A percentile compares a stretch with the other conserved stretches of the same genome.
Conservation (phyloP, 2,329 filamentous ascomycete species). For the Kalmusia sp. region DNA sequence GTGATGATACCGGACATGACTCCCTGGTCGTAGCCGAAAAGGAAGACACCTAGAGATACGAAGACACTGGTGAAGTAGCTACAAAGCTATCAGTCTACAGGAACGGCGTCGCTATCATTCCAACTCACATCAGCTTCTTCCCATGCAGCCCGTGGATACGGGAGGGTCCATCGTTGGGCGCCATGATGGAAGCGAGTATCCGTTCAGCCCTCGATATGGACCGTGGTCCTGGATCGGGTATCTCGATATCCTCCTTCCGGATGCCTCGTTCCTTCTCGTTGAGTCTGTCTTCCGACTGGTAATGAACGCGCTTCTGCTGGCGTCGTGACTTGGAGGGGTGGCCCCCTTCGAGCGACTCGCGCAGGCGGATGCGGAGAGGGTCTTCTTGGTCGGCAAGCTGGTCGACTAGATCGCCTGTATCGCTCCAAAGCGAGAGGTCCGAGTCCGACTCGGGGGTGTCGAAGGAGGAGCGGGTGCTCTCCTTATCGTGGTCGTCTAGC, state of each 20-base stretch:
- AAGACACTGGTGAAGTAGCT: slow-evolving; percentile 96
- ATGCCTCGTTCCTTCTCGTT: slow-evolving; percentile 53
- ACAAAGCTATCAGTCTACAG: slow-evolving; percentile 20
- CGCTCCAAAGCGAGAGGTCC: slow-evolving; percentile 85
- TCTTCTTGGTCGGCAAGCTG: slow-evolving; percentile 85
- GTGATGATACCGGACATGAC: slow-evolving; percentile 83
- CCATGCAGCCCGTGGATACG: slow-evolving; percentile 92
- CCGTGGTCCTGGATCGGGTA: slow-evolving; percentile 72
- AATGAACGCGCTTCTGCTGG: slow-evolving; percentile 72
- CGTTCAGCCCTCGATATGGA: slow-evolving; percentile 72
- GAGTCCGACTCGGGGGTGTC: slow-evolving; percentile 65
- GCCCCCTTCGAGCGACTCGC: slow-evolving; percentile 69
- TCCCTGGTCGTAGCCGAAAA: slow-evolving; percentile 90
- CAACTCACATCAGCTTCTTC: slow-evolving; percentile 84
- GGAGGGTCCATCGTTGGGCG: slow-evolving; percentile 70
- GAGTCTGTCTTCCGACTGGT: slow-evolving; percentile 59
- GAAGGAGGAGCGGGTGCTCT: slow-evolving; percentile 61
- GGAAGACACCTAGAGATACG: slow-evolving; percentile 83
- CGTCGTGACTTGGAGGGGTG: slow-evolving; percentile 54
- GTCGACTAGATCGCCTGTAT: slow-evolving; percentile 94
- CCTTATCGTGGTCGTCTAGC: slow-evolving; percentile 56
- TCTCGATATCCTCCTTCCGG: slow-evolving; percentile 77
- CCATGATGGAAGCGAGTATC: slow-evolving; percentile 84
- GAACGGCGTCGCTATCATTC: slow-evolving; percentile 26
- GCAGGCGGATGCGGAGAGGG: slow-evolving; percentile 75